Conservation (phyloP, 768 basidiomycete genomes). For the Leccinum arenicola region DNA sequence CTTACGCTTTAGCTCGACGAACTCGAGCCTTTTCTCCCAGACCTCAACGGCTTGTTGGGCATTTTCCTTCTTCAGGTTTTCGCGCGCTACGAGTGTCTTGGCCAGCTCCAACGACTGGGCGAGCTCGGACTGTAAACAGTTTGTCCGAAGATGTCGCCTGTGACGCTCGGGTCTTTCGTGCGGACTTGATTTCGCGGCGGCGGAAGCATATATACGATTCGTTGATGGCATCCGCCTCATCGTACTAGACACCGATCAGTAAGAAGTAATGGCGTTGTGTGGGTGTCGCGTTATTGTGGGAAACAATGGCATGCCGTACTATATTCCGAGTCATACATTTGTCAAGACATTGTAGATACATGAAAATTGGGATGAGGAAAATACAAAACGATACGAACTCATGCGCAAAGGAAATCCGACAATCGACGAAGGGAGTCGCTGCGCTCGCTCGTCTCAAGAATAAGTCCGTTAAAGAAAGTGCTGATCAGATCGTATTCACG, state of each 20-base stretch:
- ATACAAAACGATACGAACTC: no score
- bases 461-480: no score
- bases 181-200: constrained; percentile 88
- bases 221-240: constrained; percentile 85
- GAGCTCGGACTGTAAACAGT: constrained; percentile 78
- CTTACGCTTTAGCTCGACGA: constrained; percentile 80
- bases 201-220: constrained; percentile 98
- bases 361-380: no score
- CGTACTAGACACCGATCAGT: constrained; percentile 47
- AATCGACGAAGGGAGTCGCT: no score
- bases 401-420: no score
- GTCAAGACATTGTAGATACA: no score
- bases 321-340: no score
- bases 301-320: no score
- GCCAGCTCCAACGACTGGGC: constrained; percentile 71
- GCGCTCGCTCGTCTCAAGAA: no score
- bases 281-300: no score
- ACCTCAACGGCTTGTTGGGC: constrained; percentile 56
- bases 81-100: constrained; percentile 63
- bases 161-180: constrained; percentile 90
- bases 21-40: constrained; percentile 74
- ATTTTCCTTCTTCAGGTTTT: constrained; percentile 68
- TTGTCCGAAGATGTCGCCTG: constrained; percentile 90
- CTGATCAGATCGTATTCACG: no score
- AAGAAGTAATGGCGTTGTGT: not conserved